These are phyloP conservation scores for Letharia columbiana DNA, from an alignment of 495 filamentous ascomycete genomes.

Conservation along the genomic window DNA sequence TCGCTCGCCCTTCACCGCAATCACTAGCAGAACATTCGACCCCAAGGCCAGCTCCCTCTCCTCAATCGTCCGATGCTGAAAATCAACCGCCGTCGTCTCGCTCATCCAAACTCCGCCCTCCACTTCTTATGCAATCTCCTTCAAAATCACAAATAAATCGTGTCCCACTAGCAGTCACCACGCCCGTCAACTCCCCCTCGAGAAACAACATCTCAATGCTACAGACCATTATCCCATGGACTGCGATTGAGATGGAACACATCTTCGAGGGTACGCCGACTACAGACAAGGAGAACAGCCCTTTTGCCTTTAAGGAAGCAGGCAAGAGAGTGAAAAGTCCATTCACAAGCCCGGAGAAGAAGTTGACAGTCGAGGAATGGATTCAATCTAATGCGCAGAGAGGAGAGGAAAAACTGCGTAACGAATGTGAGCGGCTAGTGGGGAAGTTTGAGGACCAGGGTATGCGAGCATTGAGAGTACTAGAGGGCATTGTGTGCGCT, in stretches of 20 bases:
- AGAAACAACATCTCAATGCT: slow-evolving; percentile 53
- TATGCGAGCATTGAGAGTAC: slow-evolving; percentile 57
- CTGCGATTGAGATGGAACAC: slow-evolving; percentile 59
- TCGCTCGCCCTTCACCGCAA: slow-evolving; percentile 1
- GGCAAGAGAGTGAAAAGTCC: slow-evolving; percentile 43
- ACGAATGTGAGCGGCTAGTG: slow-evolving; percentile 75
- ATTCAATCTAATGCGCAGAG: slow-evolving; percentile 68
- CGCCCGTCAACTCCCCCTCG: slow-evolving; percentile 55
- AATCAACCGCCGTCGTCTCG: slow-evolving; percentile 64
- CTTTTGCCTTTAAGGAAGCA: slow-evolving; percentile 27
- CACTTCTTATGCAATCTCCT: slow-evolving; percentile 30
- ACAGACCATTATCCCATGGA: slow-evolving; percentile 60
- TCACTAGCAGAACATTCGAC: slow-evolving; percentile 12
- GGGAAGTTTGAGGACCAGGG: slow-evolving; percentile 75
- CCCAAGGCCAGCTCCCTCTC: slow-evolving; percentile 35
- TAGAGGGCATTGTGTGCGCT: slow-evolving; percentile 60
- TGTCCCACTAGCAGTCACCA: slow-evolving; percentile 44
- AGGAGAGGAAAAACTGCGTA: slow-evolving; percentile 67
- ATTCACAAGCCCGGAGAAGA: slow-evolving; percentile 71
- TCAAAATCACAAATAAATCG: slow-evolving; percentile 34
- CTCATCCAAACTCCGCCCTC: slow-evolving; percentile 34
- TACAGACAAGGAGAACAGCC: slow-evolving; percentile 46
- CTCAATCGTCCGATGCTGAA: slow-evolving; percentile 73
- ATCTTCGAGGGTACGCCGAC: slow-evolving; percentile 40
- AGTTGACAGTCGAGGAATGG: slow-evolving; percentile 92